Evolutionary conservation across 305 asterid species (phyloP).

Genomic region (Ilex paraguariensis): DNA sequence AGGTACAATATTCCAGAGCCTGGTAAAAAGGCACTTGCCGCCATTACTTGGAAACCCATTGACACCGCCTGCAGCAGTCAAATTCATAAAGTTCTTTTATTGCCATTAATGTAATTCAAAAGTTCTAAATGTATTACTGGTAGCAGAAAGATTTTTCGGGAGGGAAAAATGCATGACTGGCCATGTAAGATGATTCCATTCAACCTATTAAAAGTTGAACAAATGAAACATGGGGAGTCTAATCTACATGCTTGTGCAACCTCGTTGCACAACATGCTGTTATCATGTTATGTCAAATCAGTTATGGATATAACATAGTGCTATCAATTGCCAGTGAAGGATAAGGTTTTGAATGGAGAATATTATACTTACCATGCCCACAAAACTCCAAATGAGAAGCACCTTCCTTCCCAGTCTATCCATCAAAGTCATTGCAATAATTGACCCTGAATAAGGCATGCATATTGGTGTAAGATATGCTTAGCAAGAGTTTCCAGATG

Average conservation of each 20-base stretch:
- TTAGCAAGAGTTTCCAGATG: neutral
- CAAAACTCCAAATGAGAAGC: conserved; percentile 83
- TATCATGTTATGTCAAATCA: neutral
- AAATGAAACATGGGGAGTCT: too few species aligned
- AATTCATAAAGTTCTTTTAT: too few species aligned
- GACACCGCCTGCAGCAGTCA: conserved; percentile 52
- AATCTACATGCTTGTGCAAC: too few species aligned
- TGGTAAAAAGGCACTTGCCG: conserved; percentile 44
- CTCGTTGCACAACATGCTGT: neutral
- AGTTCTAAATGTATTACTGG: too few species aligned
- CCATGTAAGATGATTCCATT: too few species aligned
- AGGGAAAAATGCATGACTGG: too few species aligned
- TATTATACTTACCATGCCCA: conserved; percentile 80
- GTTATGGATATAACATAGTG: neutral
- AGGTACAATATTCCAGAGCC: conserved; percentile 41
- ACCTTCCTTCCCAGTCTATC: conserved; percentile 88
- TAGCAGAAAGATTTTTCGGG: too few species aligned
- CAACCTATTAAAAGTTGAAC: too few species aligned
- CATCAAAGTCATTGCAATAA: conserved; percentile 84
- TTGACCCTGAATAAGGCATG: conserved; percentile 52
- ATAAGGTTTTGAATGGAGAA: conserved; percentile 17
- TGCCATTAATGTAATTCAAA: too few species aligned
- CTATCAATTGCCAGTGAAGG: conserved; percentile 13
- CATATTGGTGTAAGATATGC: conserved; percentile 10
- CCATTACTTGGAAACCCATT: conserved; percentile 68